Conservation (phyloP, 202 grass and related monocot genomes). For the Bolboschoenoplectus hybrid region DNA sequence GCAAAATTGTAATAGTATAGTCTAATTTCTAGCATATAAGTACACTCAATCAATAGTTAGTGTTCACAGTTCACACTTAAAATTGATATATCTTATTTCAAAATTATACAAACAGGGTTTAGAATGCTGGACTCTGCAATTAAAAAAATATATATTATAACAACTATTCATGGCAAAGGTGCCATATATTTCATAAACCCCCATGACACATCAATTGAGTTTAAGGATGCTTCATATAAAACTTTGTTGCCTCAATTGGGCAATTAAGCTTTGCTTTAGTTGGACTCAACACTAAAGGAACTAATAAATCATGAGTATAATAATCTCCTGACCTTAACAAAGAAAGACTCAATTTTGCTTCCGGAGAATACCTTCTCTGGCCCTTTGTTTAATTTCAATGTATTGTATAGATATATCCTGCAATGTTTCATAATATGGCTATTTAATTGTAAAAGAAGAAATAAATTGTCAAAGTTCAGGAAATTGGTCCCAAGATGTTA, state of each 20-base stretch:
- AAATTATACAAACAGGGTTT: constrained; percentile 14
- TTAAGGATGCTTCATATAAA: background rate
- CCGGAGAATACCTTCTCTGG: constrained; percentile 70
- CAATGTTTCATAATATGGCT: constrained; percentile 12
- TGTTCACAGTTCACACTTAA: background rate
- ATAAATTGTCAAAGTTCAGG: background rate
- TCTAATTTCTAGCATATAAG: constrained; percentile 29
- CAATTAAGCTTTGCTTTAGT: background rate
- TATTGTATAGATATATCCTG: constrained; percentile 94
- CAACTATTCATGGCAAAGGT: background rate
- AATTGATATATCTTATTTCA: background rate
- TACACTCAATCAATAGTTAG: constrained; percentile 1
- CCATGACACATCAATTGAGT: background rate
- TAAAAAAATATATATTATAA: background rate
- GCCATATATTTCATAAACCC: background rate
- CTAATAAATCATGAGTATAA: background rate
- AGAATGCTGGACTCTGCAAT: background rate
- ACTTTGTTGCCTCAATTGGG: background rate
- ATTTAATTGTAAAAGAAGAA: background rate
- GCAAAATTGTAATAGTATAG: constrained; percentile 27
- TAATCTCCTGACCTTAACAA: constrained; percentile 72
- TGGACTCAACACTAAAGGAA: background rate
- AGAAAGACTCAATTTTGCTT: constrained; percentile 96
- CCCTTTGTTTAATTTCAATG: constrained; percentile 76
- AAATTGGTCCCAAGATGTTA: background rate